phyloP scores from a whole-genome alignment of 306 rosid genomes.

The Trifolium subterraneum region DNA sequence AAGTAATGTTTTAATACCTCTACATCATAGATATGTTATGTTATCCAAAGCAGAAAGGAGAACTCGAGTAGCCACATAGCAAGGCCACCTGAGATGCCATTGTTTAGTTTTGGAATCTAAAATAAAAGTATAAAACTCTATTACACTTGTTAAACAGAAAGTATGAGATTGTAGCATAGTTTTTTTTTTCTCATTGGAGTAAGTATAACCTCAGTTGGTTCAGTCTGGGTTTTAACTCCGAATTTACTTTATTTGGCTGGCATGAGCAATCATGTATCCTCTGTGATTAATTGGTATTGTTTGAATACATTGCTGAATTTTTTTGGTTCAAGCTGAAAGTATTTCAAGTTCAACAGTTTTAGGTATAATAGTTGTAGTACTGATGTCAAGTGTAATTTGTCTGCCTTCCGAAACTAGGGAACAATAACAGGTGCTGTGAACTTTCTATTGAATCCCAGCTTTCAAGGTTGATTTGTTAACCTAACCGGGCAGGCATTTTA shows the following conservation, averaged over 20 bases:
- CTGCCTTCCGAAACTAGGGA: conserved; percentile 22
- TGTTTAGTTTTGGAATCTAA: conserved; percentile 31
- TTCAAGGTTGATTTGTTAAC: too few species aligned
- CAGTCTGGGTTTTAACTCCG: conserved; percentile 23
- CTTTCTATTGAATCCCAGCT: too few species aligned
- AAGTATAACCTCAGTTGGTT: conserved; percentile 17
- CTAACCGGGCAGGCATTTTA: too few species aligned
- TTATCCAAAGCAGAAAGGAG: conserved; percentile 22
- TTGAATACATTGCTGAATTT: neutral
- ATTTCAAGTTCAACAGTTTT: conserved; percentile 14
- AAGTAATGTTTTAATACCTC: conserved; percentile 9
- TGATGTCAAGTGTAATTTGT: conserved; percentile 29
- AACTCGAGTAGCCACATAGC: conserved; percentile 1
- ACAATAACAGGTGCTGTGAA: too few species aligned
- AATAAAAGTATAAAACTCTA: conserved; percentile 3
- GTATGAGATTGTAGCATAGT: conserved; percentile 2
- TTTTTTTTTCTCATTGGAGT: conserved; percentile 16
- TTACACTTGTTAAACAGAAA: conserved; percentile 11
- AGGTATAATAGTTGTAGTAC: conserved; percentile 14
- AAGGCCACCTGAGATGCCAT: conserved; percentile 5
- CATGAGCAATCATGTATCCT: conserved; percentile 12
- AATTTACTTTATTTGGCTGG: conserved; percentile 5
- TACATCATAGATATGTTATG: conserved; percentile 4
- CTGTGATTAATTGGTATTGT: neutral
- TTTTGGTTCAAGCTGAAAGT: neutral